Evolutionary conservation across 2,329 filamentous ascomycete species (phyloP).

Genomic region (Xylariomycetidae sp.): DNA sequence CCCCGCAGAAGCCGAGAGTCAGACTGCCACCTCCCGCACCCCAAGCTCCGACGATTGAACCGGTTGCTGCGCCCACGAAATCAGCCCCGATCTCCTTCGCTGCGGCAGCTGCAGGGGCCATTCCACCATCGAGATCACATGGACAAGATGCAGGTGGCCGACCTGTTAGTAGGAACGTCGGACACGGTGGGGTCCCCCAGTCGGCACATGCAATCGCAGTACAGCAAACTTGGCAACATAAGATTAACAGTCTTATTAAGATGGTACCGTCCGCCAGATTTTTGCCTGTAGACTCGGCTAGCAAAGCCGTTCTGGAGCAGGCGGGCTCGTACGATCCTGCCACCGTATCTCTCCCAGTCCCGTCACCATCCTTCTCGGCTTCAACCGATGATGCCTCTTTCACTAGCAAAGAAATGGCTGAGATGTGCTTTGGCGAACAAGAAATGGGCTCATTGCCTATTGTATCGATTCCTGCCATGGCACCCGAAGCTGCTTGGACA

Average conservation of each 20-base stretch:
- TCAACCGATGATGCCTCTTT: slow-evolving; percentile 39
- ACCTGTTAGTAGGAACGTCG: slow-evolving; percentile 19
- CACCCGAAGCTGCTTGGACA: slow-evolving; percentile 60
- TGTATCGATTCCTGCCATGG: slow-evolving; percentile 61
- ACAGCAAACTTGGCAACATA: slow-evolving; percentile 66
- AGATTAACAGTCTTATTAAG: slow-evolving; percentile 74
- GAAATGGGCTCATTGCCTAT: slow-evolving; percentile 74
- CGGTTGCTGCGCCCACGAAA: slow-evolving; percentile 25
- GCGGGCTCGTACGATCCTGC: slow-evolving; percentile 44
- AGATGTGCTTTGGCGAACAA: slow-evolving; percentile 76
- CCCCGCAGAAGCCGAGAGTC: slow-evolving; percentile 69
- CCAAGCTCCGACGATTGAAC: slow-evolving; percentile 34
- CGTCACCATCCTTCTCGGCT: slow-evolving; percentile 22
- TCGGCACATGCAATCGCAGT: slow-evolving; percentile 24
- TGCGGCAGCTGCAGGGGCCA: slow-evolving; percentile 30
- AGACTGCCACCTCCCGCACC: slow-evolving; percentile 68
- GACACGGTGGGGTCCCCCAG: slow-evolving; percentile 20
- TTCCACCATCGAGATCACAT: slow-evolving; percentile 3
- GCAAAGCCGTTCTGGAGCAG: slow-evolving; percentile 62
- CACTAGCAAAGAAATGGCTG: slow-evolving; percentile 65
- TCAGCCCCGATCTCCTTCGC: slow-evolving; percentile 40
- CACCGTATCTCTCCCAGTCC: slow-evolving; percentile 65
- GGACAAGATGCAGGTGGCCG: slow-evolving; percentile 10
- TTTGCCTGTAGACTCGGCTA: slow-evolving; percentile 62
- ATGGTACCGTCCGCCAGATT: slow-evolving; percentile 49